phyloP scores from a whole-genome alignment of 2,329 filamentous ascomycete species.

The Zymoseptoria pseudotritici region DNA sequence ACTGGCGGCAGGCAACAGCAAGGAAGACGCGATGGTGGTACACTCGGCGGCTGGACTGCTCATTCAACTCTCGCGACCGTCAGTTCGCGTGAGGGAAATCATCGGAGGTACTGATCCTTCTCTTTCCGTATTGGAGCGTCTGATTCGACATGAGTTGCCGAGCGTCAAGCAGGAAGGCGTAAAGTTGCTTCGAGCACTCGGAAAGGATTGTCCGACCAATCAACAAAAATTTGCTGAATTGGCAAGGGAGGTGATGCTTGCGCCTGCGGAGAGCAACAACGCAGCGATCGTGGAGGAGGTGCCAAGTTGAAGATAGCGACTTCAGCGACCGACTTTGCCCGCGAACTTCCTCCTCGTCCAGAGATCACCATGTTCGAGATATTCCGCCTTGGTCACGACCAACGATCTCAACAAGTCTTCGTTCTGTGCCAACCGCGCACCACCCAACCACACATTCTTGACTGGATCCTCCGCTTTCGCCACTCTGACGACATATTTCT shows the following conservation, averaged over 20 bases:
- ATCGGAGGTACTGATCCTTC: slow-evolving; percentile 16
- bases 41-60: slow-evolving; percentile 25
- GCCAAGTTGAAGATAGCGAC: slow-evolving; percentile 5
- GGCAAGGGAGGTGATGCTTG: slow-evolving; percentile 12
- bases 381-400: slow-evolving; percentile 79
- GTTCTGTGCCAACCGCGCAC: slow-evolving; percentile 67
- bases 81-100: slow-evolving; percentile 12
- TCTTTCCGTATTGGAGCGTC: slow-evolving; percentile 10
- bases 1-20: slow-evolving; percentile 1
- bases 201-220: slow-evolving; percentile 19
- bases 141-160: slow-evolving; percentile 21
- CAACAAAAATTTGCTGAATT: slow-evolving; percentile 21
- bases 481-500: slow-evolving; percentile 71
- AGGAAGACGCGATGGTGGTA: slow-evolving; percentile 17
- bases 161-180: slow-evolving; percentile 23
- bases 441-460: slow-evolving; percentile 77
- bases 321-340: slow-evolving; percentile 23
- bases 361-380: slow-evolving; percentile 69
- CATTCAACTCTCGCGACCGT: slow-evolving; percentile 22
- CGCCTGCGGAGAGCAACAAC: slow-evolving; percentile 5
- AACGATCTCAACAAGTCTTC: slow-evolving; percentile 56
- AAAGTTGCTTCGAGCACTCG: slow-evolving; percentile 23
- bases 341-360: slow-evolving; percentile 31
- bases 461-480: slow-evolving; percentile 64
- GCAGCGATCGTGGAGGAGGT: slow-evolving; percentile 1